Evolutionary conservation across 345 rosid species (phyloP), one percentile per base, ranked within the genome.

Genomic region (Angophora floribunda): DNA sequence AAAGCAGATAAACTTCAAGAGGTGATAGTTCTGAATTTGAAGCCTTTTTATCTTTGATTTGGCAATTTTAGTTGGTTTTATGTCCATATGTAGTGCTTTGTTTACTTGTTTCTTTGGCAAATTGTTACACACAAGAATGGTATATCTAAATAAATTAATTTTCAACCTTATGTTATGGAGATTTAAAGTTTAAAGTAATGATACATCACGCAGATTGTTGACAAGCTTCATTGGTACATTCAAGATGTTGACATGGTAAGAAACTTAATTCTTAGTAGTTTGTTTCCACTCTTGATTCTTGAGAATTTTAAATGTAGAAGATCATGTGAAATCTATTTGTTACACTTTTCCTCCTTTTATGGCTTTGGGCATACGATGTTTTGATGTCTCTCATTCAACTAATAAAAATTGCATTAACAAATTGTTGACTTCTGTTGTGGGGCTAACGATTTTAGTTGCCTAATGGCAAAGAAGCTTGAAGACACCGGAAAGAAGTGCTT

Each of bases 381-480:
- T 59, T 59, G 30, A 59, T 6, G 75, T 63, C 17, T n/a, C 36
- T 7, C 75, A 63, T n/a, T 17, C 19, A 63, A 6, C 36, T 63
- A 19, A 63, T 28, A n/a, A n/a, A n/a, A 63, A n/a, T 63, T n/a
- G 75, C 9, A 28, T 90, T 88, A 87, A 89, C 97, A 97, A 98
- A 90, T 96, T 88, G 98, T 97, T 30, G 99, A 97, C 93, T 96
- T 96, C 91, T 96, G 99, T 87, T 97, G 98, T 90, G 99, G 99
- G 75, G 95, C 99, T 85, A 97, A 97, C 91, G 98, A 96, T 91
- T 97, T 97, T 87, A 96, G 99, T 88, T 90, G 93, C 88, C 87
- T 96, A 79, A 92, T 95, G 99, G 96, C 94, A 88, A 86, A 55
- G 88, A 97, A 96, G 94, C 97, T 97, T 88, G 96, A 96, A 87